phyloP scores from a whole-genome alignment of 306 rosid species.

The Crotalaria pallida region DNA sequence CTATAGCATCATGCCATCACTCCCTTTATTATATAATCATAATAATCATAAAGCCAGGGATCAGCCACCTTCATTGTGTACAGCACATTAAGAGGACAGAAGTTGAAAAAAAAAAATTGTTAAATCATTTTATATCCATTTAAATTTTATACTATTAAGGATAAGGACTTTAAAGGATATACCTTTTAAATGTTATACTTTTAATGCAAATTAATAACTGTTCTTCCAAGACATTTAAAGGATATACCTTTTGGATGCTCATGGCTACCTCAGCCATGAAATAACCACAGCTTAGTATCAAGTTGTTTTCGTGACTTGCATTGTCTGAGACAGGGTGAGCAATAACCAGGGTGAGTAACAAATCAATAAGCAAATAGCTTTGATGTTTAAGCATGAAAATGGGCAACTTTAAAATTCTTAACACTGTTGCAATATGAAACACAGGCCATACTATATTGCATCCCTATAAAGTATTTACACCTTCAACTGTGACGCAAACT shows the following conservation, averaged over 20 bases:
- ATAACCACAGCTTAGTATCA: constrained; percentile 69
- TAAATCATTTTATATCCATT: background rate
- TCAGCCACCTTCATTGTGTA: background rate
- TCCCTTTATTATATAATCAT: constrained; percentile 2
- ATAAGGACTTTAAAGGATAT: too few species aligned
- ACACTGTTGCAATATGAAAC: background rate
- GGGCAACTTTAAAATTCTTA: background rate
- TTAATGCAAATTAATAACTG: constrained; percentile 6
- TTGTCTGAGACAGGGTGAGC: constrained; percentile 42
- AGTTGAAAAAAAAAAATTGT: background rate
- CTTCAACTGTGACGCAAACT: constrained; percentile 12
- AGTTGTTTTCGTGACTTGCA: constrained; percentile 76
- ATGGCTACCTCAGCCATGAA: constrained; percentile 88
- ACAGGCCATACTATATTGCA: background rate
- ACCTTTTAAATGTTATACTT: too few species aligned
- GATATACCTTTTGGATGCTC: constrained; percentile 83
- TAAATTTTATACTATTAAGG: background rate
- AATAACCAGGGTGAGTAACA: constrained; percentile 19
- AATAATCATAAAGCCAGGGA: background rate
- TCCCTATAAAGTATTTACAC: background rate
- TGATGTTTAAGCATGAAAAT: background rate
- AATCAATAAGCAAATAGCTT: background rate
- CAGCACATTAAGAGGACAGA: background rate
- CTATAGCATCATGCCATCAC: constrained; percentile 2
- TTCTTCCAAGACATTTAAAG: constrained; percentile 16